Base-by-base conservation (phyloP, 305 asterid genomes). In the Withania somnifera region DNA sequence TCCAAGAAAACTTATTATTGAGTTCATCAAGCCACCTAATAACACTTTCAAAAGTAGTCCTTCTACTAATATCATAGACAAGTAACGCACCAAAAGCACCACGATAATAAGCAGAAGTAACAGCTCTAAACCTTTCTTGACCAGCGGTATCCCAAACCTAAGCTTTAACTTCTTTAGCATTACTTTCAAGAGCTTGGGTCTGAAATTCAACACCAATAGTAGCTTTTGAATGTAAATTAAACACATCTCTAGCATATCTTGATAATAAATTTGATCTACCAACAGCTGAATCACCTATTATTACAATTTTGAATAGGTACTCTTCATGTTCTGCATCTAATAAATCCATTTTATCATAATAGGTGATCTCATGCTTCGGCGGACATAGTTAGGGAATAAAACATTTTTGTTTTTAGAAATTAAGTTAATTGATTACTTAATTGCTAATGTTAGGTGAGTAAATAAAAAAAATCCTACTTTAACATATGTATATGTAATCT, bases 21-120 rank as follows among this genome's bases (percentile, higher is more conserved):
- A 90, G 93, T 47, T 90, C 91, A 15, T 90, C 86, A 61, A 90
- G 90, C 93, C 90, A 90, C 76, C 88, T 84, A 5, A 86, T 69
- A 7, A 88, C 57, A 84, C 87, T 86, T 26, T 88, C 91, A 63
- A 90, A 90, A 8, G 93, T 88, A 81, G 81, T 86, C 64, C 89
- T 90, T n/a, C 93, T 84, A 82, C 86, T 90, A 79, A 91, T 88
- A 83, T 91, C 94, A 45, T 91, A 91, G 7, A 91, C 91, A 17
- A 91, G 83, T 36, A 89, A 91, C 1, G 93, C 94, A 80, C 94
- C 94, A 52, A 91, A 91, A 11, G 94, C 94, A 50, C 94, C 93
- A 84, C 94, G 85, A 73, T 91, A 91, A 84, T 91, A 91, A 10
- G 94, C 92, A 56, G 94, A 91, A 0, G 92, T 91, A 2, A 91